Evolutionary conservation across 164 flowering plant genomes (phyloP), one percentile per base, ranked within the genome.

Genomic region (Aristolochia fimbriata): DNA sequence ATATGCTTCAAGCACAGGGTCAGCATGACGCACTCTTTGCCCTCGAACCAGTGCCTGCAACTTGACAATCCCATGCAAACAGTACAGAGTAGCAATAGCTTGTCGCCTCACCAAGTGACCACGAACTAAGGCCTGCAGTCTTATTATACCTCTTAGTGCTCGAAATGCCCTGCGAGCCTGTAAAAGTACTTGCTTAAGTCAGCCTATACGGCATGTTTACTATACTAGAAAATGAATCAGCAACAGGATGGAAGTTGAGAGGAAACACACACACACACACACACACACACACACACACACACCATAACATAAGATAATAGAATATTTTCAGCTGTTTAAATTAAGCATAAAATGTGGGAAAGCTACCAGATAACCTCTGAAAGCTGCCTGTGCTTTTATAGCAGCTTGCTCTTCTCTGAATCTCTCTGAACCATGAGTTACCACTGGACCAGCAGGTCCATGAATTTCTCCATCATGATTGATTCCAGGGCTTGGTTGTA

Each of bases 161-260:
- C 83, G 70, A 72, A 88, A 94, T 71, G 96, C 96, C 47, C 93
- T 81, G 2, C 96, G 95, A 72, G 99, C 99, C 99, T 94, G 74
- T 70, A 76, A 45, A 73, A 7, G 45, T 17, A 12, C 25, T 17
- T 24, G 20, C 37, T 12, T 7, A 2, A 16, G 1, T 57, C 27
- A 62, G 59, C 15, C 24, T 23, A 22, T 37, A 41, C 51, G 27
- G n/a, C 12, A 15, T 46, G 6, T 6, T 37, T 7, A 37, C 43
- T 7, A 37, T 37, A 6, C 12, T 10, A 37, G 43, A 37, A 30
- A n/a, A 12, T 15, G n/a, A 12, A 56, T 19, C 16, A 25, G 43
- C 7, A 23, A 25, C 1, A 27, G 13, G 16, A 33, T 25, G 15
- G 20, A 56, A 1, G 16, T 52, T 23, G 9, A 23, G 23, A 52